phyloP scores from a whole-genome alignment of 805 yeast species.

The Blastobotrys peoriensis region DNA sequence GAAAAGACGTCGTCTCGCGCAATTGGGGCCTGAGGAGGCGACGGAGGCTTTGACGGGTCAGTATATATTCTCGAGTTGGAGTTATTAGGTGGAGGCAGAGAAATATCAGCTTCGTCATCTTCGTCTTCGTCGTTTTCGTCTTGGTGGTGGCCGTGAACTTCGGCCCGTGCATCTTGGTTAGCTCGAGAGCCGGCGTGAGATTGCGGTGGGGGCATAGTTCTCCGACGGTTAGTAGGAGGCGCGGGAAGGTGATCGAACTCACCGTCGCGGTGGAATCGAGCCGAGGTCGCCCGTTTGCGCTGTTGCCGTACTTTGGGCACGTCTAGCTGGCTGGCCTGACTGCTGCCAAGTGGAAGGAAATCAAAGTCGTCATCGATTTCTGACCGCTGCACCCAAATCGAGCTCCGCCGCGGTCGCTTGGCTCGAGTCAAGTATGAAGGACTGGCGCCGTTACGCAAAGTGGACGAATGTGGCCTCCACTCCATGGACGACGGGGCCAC shows the following conservation, averaged over 20 bases:
- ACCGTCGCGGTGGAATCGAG: neutral
- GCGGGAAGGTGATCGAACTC: neutral
- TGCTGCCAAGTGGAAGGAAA: neutral
- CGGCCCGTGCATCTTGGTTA: too few species aligned
- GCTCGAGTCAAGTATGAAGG: neutral
- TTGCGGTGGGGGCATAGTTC: neutral
- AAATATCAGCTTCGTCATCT: conserved; percentile 2
- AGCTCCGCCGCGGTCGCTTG: conserved; percentile 7
- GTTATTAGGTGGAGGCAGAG: conserved; percentile 4
- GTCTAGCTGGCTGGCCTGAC: neutral
- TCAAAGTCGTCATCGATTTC: conserved; percentile 1
- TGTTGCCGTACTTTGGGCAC: neutral
- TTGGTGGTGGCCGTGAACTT: neutral
- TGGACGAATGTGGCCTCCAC: neutral
- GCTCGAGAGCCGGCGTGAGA: too few species aligned
- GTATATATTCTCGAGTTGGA: neutral
- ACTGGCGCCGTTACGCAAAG: neutral
- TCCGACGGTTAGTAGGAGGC: neutral
- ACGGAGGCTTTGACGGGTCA: conserved; percentile 7
- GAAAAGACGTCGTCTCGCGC: neutral
- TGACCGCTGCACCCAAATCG: conserved; percentile 12
- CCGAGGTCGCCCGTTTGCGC: neutral
- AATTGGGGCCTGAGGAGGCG: conserved; percentile 4
- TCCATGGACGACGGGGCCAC: neutral
- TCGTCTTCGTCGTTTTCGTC: neutral